A percentile compares a stretch with the other conserved stretches of the same genome.
These are phyloP conservation scores for Lactarius tabidus DNA, from an alignment of 768 basidiomycete species.

Conservation along the genomic window DNA sequence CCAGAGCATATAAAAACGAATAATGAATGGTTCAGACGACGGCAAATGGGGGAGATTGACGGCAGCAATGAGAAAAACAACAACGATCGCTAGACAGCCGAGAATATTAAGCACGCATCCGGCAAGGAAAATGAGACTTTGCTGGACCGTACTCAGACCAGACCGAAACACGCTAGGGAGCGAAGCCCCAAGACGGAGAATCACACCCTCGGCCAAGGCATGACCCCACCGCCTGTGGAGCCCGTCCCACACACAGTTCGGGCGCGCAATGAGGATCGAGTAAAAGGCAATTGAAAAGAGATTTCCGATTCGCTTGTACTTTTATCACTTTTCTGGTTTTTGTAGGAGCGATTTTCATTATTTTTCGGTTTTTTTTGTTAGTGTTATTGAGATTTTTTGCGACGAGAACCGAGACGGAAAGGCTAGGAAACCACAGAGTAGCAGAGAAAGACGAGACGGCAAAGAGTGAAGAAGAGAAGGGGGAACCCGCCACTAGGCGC, in stretches of 20 bases:
- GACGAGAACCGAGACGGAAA: background rate
- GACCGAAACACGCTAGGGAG: slow-evolving; percentile 2
- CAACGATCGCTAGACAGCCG: background rate
- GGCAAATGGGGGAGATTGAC: background rate
- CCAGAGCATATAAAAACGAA: background rate
- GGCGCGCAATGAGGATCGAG: background rate
- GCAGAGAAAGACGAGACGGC: background rate
- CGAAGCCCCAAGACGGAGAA: background rate
- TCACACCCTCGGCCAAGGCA: slow-evolving; percentile 1
- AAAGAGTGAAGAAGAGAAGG: background rate
- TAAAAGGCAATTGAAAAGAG: background rate
- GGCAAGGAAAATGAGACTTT: background rate
- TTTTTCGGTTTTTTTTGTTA: background rate
- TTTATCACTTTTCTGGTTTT: background rate
- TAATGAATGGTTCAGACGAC: background rate
- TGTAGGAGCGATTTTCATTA: background rate
- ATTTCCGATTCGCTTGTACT: background rate
- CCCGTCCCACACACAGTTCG: background rate
- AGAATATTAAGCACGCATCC: background rate
- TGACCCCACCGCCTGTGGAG: background rate
- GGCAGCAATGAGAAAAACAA: background rate
- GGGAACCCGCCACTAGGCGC: slow-evolving; percentile 1
- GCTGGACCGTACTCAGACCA: background rate
- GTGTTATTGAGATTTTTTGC: background rate
- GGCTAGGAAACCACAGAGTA: background rate